phyloP scores from a whole-genome alignment of 2,329 filamentous ascomycete genomes.

The Cucurbitaria berberidis region DNA sequence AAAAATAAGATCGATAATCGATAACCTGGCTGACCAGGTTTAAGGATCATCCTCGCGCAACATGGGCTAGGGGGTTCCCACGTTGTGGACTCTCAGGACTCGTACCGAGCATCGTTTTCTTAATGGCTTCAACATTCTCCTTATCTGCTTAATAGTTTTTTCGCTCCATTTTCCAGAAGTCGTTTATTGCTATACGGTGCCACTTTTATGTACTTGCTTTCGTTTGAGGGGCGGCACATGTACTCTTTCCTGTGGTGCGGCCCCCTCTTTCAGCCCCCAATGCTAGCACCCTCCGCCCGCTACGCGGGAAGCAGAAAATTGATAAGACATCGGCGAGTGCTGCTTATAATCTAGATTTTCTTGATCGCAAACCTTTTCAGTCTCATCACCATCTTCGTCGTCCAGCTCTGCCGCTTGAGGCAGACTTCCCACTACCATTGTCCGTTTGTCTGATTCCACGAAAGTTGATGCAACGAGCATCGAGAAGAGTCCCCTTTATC shows the following conservation, averaged over 20 bases:
- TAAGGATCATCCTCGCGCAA: conserved; percentile 8
- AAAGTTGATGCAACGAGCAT: neutral
- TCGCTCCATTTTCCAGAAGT: neutral
- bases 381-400: neutral
- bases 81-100: neutral
- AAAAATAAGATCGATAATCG: conserved; percentile 9
- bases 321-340: conserved; percentile 4
- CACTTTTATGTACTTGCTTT: neutral
- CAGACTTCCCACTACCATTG: neutral
- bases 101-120: neutral
- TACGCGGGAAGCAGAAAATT: neutral
- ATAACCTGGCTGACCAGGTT: neutral
- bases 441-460: neutral
- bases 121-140: neutral
- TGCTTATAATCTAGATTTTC: neutral
- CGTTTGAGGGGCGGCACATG: conserved; percentile 1
- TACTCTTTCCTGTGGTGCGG: conserved; percentile 3
- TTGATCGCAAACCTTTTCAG: neutral
- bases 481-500: neutral
- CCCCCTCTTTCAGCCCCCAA: conserved; percentile 17
- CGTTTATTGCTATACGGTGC: neutral
- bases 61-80: neutral
- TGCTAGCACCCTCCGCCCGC: neutral
- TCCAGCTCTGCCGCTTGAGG: neutral
- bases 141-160: neutral